These are phyloP conservation scores for Eucalyptus regnans DNA, from an alignment of 345 rosid species.

Conservation along the genomic window DNA sequence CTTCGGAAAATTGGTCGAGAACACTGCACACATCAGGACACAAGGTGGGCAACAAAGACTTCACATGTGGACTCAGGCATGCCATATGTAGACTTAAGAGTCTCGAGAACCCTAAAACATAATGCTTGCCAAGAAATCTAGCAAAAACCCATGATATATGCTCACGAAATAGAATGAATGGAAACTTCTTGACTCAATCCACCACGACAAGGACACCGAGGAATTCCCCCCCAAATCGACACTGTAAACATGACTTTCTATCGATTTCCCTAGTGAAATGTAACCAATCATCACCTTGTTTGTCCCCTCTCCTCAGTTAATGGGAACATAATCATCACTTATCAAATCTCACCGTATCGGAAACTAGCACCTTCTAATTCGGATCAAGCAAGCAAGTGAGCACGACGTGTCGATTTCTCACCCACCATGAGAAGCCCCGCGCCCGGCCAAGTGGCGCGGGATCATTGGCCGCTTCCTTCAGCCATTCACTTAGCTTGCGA, in stretches of 20 bases:
- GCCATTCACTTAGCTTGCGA: background rate
- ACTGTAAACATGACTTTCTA: background rate
- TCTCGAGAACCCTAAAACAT: background rate
- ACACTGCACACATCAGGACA: background rate
- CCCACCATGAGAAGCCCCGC: background rate
- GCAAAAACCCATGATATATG: background rate
- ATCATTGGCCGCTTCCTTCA: background rate
- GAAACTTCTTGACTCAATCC: background rate
- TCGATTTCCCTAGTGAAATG: background rate
- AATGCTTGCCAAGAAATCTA: background rate
- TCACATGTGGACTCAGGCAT: background rate
- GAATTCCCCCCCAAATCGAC: background rate
- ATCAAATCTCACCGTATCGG: background rate
- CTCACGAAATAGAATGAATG: background rate
- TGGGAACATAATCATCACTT: background rate
- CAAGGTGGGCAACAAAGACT: background rate
- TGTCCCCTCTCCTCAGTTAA: background rate
- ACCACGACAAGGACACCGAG: background rate
- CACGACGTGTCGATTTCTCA: background rate
- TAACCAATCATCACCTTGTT: background rate
- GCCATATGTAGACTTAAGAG: background rate
- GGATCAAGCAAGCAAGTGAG: background rate
- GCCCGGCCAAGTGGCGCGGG: background rate
- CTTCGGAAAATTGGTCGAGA: accelerated
- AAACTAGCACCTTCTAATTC: background rate